phyloP scores from a whole-genome alignment of 1,284 basidiomycete genomes.

The Gomphus sp. region DNA sequence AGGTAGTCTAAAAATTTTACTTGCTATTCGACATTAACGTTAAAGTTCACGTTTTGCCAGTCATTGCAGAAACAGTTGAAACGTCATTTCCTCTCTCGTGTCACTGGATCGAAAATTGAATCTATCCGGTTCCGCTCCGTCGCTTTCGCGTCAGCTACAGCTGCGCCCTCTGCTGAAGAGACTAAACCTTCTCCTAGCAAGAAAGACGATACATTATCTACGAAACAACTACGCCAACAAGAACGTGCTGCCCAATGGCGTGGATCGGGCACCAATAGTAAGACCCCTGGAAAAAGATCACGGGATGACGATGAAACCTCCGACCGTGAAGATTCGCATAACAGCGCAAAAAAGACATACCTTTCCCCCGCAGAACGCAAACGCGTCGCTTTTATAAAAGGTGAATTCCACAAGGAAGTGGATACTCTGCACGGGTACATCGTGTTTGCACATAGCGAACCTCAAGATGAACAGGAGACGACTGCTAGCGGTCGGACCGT shows the following conservation, averaged over 20 bases:
- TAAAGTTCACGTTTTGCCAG: conserved; percentile 29
- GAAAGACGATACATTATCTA: conserved; percentile 21
- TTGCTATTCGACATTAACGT: not conserved
- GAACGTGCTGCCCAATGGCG: conserved; percentile 67
- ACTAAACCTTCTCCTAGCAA: conserved; percentile 18
- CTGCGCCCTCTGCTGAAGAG: conserved; percentile 44
- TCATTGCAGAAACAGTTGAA: conserved; percentile 52
- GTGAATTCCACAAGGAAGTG: conserved; percentile 67
- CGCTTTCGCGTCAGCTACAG: conserved; percentile 74
- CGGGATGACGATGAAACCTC: conserved; percentile 22
- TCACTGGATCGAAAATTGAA: conserved; percentile 73
- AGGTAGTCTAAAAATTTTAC: conserved; percentile 32
- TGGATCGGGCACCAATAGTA: conserved; percentile 18
- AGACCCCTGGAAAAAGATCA: conserved; percentile 14
- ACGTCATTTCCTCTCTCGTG: conserved; percentile 59
- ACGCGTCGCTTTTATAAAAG: conserved; percentile 90
- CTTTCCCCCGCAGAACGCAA: conserved; percentile 85
- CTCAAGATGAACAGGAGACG: conserved; percentile 17
- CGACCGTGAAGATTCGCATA: conserved; percentile 32
- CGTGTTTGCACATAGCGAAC: conserved; percentile 69
- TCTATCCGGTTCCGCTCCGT: conserved; percentile 88
- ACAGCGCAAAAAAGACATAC: conserved; percentile 39
- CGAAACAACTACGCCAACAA: conserved; percentile 36
- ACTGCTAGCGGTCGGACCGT: conserved; percentile 11
- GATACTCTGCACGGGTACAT: conserved; percentile 78